Evolutionary conservation across 306 rosid genomes (phyloP).

Genomic region (Citrullus mucosospermus): DNA sequence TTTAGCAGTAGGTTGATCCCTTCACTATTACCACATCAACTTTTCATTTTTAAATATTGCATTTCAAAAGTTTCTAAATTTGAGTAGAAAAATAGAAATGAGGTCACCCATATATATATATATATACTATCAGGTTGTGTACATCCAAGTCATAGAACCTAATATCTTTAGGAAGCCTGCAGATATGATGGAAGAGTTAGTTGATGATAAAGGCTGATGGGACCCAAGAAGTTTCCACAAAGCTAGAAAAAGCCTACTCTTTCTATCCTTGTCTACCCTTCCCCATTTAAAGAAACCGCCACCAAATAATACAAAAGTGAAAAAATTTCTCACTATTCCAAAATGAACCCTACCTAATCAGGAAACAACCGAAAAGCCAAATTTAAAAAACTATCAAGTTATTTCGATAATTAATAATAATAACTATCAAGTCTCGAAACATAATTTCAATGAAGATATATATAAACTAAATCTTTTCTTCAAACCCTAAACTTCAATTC

Average conservation of each 20-base stretch:
- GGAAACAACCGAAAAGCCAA: background rate
- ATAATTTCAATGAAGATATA: background rate
- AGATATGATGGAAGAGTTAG: background rate
- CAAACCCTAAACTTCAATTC: background rate
- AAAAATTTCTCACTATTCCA: background rate
- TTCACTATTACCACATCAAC: background rate
- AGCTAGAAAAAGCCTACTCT: background rate
- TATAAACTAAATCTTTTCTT: background rate
- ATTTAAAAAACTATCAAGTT: background rate
- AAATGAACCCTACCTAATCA: background rate
- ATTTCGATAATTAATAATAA: too few species aligned
- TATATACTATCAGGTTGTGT: background rate
- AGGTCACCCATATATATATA: background rate
- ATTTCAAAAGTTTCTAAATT: background rate
- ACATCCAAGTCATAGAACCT: background rate
- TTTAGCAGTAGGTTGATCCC: background rate
- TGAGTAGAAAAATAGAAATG: background rate
- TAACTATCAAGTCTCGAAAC: background rate
- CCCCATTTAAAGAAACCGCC: background rate
- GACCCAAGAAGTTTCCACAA: constrained; percentile 5
- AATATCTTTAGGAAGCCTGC: background rate
- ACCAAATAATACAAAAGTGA: background rate
- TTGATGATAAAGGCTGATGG: background rate
- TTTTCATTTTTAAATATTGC: background rate
- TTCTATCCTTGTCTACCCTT: background rate